These are phyloP conservation scores for Hypericum androsaemum DNA, from an alignment of 345 rosid genomes.

Conservation along the genomic window DNA sequence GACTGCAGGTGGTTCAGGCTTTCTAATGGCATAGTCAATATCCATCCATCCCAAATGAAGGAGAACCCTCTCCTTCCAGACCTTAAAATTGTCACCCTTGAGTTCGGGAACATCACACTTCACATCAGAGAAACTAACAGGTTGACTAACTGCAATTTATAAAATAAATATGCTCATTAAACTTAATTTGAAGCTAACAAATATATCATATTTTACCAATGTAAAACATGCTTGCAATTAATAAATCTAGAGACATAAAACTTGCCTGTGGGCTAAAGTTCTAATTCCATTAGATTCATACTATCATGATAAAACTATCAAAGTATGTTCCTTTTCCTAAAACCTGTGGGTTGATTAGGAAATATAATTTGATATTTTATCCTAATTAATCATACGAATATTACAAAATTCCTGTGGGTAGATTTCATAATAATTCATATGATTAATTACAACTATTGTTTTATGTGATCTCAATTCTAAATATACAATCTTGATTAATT, in stretches of 20 bases:
- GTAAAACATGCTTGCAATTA: background rate
- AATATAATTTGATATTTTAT: background rate
- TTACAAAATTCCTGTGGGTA: too few species aligned
- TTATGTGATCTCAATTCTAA: background rate
- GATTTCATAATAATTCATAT: background rate
- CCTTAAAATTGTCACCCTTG: background rate
- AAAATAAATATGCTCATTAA: too few species aligned
- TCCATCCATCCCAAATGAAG: background rate
- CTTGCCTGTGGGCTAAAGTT: background rate
- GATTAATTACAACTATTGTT: background rate
- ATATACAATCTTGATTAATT: background rate
- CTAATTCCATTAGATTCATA: background rate
- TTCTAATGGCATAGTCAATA: background rate
- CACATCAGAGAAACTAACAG: background rate
- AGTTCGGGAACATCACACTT: background rate
- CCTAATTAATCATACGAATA: too few species aligned
- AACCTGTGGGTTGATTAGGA: background rate
- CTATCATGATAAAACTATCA: background rate
- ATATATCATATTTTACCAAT: background rate
- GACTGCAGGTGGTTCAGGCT: background rate
- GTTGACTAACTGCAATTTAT: background rate
- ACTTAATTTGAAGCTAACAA: too few species aligned
- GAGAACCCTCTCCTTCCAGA: background rate
- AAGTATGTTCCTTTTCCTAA: background rate
- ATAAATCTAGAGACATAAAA: background rate